Evolutionary conservation across 2,329 filamentous ascomycete species (phyloP), one percentile per base, ranked within the genome.

Genomic region (Colletotrichum chlorophyti): DNA sequence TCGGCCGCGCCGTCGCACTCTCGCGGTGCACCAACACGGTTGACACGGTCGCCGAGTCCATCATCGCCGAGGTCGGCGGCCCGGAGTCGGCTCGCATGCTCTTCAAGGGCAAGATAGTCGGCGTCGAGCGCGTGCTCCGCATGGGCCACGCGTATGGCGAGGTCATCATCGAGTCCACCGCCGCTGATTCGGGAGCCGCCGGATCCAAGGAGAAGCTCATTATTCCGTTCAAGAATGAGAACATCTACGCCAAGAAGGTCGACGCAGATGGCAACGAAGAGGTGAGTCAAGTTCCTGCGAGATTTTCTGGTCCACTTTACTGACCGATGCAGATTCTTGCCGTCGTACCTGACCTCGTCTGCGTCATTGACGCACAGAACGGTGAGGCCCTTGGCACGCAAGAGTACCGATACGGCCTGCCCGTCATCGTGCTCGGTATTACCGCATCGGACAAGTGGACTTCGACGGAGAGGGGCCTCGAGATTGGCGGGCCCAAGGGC

Each of bases 151-250:
- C 82, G 7, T 85, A 86, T 63, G 85, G 85, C 5, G 83, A 85
- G 66, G 81, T 84, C 58, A 76, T 81, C 14, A 83, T 88, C 50
- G 77, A 84, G 53, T 79, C 78, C 4, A 71, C 73, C 17, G 42
- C 46, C 6, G 19, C 42, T 6, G 43, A 51, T 14, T 9, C 6
- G n/a, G 14, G 11, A 1, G 17, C 8, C 11, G 31, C 14, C 14
- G 27, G 60, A 45, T 40, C 51, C 8, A 43, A 19, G 31, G 40
- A 45, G 26, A 64, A 70, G 26, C 70, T 90, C 65, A 86, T 83
- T 65, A 86, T 91, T 43, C 87, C 87, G 0, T 91, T 90, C 76
- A 90, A 90, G 73, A 91, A 91, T 69, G 87, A 91, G 67, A 91
- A 90, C 65, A 87, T 90, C 43, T 83, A 82, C n/a, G 87, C 83